Conservation (phyloP, 83 land plant genomes). For the Isoetes engelmannii region DNA sequence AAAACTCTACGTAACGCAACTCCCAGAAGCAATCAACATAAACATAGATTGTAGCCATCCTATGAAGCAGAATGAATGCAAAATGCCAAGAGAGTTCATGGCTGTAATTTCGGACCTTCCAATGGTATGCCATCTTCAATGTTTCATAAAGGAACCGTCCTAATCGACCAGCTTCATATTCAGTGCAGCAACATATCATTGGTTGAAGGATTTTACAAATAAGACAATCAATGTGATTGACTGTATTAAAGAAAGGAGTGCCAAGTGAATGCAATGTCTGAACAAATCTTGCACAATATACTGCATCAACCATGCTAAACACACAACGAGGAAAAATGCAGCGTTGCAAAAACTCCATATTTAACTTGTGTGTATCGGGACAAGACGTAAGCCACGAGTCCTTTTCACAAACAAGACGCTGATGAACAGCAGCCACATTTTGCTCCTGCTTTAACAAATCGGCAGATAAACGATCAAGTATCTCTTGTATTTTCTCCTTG, state of each 20-base stretch:
- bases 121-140: slow-evolving; percentile 78
- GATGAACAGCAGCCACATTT: slow-evolving; percentile 70
- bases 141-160: slow-evolving; percentile 92
- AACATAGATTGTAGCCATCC: background rate
- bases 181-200: slow-evolving; percentile 97
- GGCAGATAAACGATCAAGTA: slow-evolving; percentile 59
- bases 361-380: slow-evolving; percentile 73
- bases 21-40: background rate
- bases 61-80: background rate
- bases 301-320: slow-evolving; percentile 93
- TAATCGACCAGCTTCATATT: slow-evolving; percentile 89
- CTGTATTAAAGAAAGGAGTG: slow-evolving; percentile 90
- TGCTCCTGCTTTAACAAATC: slow-evolving; percentile 87
- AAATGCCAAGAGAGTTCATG: background rate
- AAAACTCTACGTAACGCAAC: background rate
- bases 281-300: slow-evolving; percentile 90
- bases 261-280: slow-evolving; percentile 86
- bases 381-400: slow-evolving; percentile 87
- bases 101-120: slow-evolving; percentile 90
- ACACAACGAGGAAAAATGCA: slow-evolving; percentile 97
- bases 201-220: slow-evolving; percentile 93
- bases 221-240: slow-evolving; percentile 87
- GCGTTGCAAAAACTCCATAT: slow-evolving; percentile 97
- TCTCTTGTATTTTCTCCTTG: slow-evolving; percentile 89
- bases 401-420: slow-evolving; percentile 76